Evolutionary conservation across 257 asterid genomes (phyloP).

Genomic region (Lavandula angustifolia): DNA sequence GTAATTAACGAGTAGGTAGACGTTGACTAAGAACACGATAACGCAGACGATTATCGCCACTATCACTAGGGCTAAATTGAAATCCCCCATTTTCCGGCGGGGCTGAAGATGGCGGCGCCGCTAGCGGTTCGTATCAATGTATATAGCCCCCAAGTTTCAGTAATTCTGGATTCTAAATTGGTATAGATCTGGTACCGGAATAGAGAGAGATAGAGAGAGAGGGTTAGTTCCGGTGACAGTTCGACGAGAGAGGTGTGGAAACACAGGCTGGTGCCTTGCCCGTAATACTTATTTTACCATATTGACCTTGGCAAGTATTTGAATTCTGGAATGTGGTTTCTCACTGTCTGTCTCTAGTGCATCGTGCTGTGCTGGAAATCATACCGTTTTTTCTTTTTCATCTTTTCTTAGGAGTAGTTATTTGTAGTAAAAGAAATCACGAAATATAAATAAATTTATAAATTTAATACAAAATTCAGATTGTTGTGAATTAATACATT

Average conservation of each 20-base stretch:
- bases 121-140: constrained; percentile 41
- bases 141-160: neutral
- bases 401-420: too few relatives aligned
- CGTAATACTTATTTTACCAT: constrained; percentile 28
- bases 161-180: constrained; percentile 23
- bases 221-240: constrained; percentile 38
- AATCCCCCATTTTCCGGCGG: constrained; percentile 81
- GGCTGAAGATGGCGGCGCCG: constrained; percentile 32
- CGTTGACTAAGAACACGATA: constrained; percentile 75
- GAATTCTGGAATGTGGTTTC: constrained; percentile 2
- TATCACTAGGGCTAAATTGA: constrained; percentile 88
- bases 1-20: constrained; percentile 84
- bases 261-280: constrained; percentile 26
- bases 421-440: too few relatives aligned
- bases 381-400: too few relatives aligned
- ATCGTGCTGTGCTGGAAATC: too few relatives aligned
- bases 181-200: constrained; percentile 25
- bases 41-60: constrained; percentile 87
- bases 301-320: constrained; percentile 28
- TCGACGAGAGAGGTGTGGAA: constrained; percentile 26
- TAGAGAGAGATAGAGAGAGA: constrained; percentile 25
- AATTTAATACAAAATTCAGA: too few relatives aligned
- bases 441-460: too few relatives aligned
- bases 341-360: too few relatives aligned
- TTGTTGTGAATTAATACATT: too few relatives aligned